phyloP scores from a whole-genome alignment of 805 yeast species.

The Candida sakaeoensis region DNA sequence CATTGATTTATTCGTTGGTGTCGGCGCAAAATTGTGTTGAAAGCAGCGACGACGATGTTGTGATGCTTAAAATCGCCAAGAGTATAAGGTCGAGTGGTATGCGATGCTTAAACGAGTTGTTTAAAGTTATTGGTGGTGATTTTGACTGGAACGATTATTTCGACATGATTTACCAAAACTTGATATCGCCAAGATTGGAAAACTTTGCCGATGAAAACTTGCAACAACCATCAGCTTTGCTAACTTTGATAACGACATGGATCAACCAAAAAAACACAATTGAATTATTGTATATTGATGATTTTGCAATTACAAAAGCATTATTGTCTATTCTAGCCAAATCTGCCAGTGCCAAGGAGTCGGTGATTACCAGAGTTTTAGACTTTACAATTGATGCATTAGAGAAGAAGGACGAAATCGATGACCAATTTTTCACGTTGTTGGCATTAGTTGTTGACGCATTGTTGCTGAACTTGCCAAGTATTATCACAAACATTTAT shows the following conservation, averaged over 20 bases:
- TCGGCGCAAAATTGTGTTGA: constrained; percentile 41
- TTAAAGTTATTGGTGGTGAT: constrained; percentile 47
- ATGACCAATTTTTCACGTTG: constrained; percentile 43
- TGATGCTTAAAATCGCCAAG: constrained; percentile 45
- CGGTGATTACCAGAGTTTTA: constrained; percentile 55
- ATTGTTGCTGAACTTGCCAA: constrained; percentile 50
- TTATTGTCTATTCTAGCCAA: constrained; percentile 53
- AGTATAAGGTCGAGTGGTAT: constrained; percentile 64
- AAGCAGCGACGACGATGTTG: constrained; percentile 7
- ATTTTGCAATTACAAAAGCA: constrained; percentile 51
- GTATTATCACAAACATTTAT: constrained; percentile 38
- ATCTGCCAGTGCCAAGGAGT: constrained; percentile 50
- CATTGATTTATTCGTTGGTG: constrained; percentile 53
- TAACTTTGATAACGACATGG: constrained; percentile 64
- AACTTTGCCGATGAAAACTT: constrained; percentile 73
- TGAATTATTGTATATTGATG: constrained; percentile 53
- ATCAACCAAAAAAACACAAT: constrained; percentile 38
- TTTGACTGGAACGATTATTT: constrained; percentile 55
- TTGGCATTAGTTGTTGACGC: constrained; percentile 57
- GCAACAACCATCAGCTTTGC: constrained; percentile 76
- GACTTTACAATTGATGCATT: constrained; percentile 51
- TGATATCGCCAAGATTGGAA: constrained; percentile 62
- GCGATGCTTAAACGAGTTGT: constrained; percentile 57
- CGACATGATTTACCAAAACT: constrained; percentile 45
- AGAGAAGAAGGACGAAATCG: constrained; percentile 17